Conservation (phyloP, 2,329 filamentous ascomycete genomes). For the Exophiala xenobiotica region DNA sequence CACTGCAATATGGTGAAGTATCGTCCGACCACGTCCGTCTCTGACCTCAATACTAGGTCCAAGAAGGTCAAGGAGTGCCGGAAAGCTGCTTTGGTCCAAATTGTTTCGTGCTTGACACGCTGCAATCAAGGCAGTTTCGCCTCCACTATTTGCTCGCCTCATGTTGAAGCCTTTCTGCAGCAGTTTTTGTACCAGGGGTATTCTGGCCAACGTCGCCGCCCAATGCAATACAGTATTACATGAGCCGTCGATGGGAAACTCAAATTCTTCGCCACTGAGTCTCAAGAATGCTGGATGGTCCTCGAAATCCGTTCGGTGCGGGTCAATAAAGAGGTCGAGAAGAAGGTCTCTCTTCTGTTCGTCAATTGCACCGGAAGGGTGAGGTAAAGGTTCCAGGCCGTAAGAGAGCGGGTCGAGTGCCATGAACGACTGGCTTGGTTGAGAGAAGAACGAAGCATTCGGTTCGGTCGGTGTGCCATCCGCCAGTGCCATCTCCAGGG, state of each 20-base stretch:
- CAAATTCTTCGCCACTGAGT: constrained; percentile 76
- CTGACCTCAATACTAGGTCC: constrained; percentile 87
- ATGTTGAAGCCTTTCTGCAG: constrained; percentile 84
- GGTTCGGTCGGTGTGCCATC: constrained; percentile 45
- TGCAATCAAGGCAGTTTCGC: constrained; percentile 90
- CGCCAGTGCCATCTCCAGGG: constrained; percentile 22
- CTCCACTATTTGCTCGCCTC: constrained; percentile 80
- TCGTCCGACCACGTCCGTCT: constrained; percentile 84
- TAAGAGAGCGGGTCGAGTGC: constrained; percentile 25
- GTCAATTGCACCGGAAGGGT: constrained; percentile 60
- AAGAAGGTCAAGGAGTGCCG: constrained; percentile 83
- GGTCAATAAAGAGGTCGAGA: constrained; percentile 79
- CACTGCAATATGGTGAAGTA: constrained; percentile 93
- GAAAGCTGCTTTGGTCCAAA: constrained; percentile 85
- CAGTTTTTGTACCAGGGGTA: constrained; percentile 76
- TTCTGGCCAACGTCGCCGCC: constrained; percentile 88
- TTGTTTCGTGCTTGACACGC: constrained; percentile 93
- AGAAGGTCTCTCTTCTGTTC: constrained; percentile 79
- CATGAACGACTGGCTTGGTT: constrained; percentile 31
- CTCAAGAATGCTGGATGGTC: constrained; percentile 75
- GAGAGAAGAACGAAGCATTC: constrained; percentile 49
- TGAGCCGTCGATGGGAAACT: constrained; percentile 86
- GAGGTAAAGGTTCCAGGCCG: constrained; percentile 47
- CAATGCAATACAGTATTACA: constrained; percentile 88
- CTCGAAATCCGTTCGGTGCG: constrained; percentile 66